Evolutionary conservation across 805 yeast genomes (phyloP).

Genomic region (Metschnikowia matae): DNA sequence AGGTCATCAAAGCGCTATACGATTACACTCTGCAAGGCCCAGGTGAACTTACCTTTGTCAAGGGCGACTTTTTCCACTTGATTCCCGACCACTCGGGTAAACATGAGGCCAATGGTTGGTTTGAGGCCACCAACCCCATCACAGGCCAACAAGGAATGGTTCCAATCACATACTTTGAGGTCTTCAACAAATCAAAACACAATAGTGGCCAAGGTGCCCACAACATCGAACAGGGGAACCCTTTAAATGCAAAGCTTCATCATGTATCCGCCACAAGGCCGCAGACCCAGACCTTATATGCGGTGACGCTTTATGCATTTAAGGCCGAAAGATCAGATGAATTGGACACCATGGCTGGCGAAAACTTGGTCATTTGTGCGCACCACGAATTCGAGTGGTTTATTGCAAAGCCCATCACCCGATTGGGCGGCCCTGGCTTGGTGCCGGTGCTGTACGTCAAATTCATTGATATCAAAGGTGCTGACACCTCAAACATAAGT

Average conservation of each 20-base stretch:
- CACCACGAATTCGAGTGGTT: constrained; percentile 97
- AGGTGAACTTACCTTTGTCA: constrained; percentile 71
- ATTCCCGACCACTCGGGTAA: constrained; percentile 22
- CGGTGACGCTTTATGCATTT: constrained; percentile 81
- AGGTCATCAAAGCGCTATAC: constrained; percentile 77
- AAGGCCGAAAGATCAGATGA: constrained; percentile 83
- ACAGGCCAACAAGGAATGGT: constrained; percentile 78
- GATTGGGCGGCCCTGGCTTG: constrained; percentile 95
- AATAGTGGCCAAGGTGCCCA: constrained; percentile 19
- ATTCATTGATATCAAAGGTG: constrained; percentile 65
- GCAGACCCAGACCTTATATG: constrained; percentile 58
- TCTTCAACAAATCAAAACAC: constrained; percentile 54
- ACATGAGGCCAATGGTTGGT: constrained; percentile 57
- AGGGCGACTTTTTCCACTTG: constrained; percentile 90
- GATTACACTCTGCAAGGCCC: constrained; percentile 76
- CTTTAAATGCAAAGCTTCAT: constrained; percentile 19
- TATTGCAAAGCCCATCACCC: constrained; percentile 91
- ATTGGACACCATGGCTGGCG: constrained; percentile 78
- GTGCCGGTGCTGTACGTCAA: constrained; percentile 91
- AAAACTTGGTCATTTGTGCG: constrained; percentile 88
- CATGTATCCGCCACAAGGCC: constrained; percentile 15
- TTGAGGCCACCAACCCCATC: constrained; percentile 83
- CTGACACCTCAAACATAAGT: constrained; percentile 32
- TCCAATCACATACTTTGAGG: constrained; percentile 80
- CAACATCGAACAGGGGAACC: constrained; percentile 17